phyloP scores from a whole-genome alignment of 2,329 filamentous ascomycete species.

The Dactylellina haptotyla region DNA sequence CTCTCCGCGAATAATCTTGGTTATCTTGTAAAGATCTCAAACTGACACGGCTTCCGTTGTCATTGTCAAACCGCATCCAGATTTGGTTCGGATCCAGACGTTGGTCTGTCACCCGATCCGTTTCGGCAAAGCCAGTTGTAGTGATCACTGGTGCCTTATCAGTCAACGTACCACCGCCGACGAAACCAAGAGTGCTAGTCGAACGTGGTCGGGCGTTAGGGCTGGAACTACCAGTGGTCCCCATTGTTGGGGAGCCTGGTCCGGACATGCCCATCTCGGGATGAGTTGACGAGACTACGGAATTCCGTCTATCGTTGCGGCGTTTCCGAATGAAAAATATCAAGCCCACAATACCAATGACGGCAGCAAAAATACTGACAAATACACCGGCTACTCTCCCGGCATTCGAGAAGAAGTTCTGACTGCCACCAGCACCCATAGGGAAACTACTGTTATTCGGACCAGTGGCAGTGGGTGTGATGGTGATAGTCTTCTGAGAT shows the following conservation, averaged over 20 bases:
- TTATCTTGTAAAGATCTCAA: constrained; percentile 46
- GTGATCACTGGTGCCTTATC: constrained; percentile 38
- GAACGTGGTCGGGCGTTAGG: constrained; percentile 43
- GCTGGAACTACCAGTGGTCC: constrained; percentile 37
- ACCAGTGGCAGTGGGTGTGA: constrained; percentile 27
- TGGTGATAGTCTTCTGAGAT: constrained; percentile 26
- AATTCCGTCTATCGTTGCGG: constrained; percentile 41
- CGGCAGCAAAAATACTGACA: constrained; percentile 15
- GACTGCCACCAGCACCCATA: not conserved
- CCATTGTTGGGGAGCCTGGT: constrained; percentile 33
- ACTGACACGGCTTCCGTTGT: constrained; percentile 49
- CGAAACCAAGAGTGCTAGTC: constrained; percentile 51
- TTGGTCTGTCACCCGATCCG: constrained; percentile 48
- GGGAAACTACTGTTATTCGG: constrained; percentile 25
- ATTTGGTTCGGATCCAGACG: constrained; percentile 52
- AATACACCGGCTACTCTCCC: constrained; percentile 45
- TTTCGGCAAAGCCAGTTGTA: constrained; percentile 41
- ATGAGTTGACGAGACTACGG: constrained; percentile 37
- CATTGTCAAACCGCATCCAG: constrained; percentile 52
- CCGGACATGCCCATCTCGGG: constrained; percentile 54
- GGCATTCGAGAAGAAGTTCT: constrained; percentile 41
- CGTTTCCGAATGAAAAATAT: constrained; percentile 45
- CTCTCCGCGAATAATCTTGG: constrained; percentile 51
- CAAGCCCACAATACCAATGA: constrained; percentile 13
- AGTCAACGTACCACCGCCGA: constrained; percentile 34